Conservation (phyloP, 192 early-diverging fungal species). For the Coemansia sp. region DNA sequence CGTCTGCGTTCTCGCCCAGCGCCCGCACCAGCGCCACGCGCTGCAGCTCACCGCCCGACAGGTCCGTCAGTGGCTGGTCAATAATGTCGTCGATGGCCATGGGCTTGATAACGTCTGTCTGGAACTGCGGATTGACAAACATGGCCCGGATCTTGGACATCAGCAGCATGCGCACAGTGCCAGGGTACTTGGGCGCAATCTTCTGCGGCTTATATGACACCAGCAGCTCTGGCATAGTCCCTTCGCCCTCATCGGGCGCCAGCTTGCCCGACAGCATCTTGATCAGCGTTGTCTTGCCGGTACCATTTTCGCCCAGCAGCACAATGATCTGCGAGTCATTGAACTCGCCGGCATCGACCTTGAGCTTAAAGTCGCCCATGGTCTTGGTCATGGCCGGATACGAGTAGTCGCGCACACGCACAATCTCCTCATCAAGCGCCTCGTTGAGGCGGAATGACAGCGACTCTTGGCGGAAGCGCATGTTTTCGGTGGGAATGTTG, state of each 20-base stretch:
- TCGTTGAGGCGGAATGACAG: conserved; percentile 92
- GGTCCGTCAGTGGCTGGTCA: conserved; percentile 78
- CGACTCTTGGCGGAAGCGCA: conserved; percentile 96
- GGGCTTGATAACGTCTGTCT: conserved; percentile 94
- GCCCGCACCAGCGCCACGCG: conserved; percentile 93
- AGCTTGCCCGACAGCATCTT: conserved; percentile 83
- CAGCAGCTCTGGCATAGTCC: conserved; percentile 76
- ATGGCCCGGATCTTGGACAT: conserved; percentile 78
- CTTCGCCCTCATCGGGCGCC: conserved; percentile 70
- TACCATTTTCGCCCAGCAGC: conserved; percentile 98
- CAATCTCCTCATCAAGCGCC: conserved; percentile 68
- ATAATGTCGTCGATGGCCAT: conserved; percentile 89
- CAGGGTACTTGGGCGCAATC: conserved; percentile 92
- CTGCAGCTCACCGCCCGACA: conserved; percentile 99
- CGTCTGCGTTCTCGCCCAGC: conserved; percentile 88
- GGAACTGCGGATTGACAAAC: conserved; percentile 93
- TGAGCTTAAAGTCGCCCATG: conserved; percentile 78
- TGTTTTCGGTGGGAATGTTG: conserved; percentile 95
- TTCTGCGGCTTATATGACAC: conserved; percentile 98
- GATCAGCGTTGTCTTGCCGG: conserved; percentile 97
- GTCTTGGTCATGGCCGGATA: conserved; percentile 91
- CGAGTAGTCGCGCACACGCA: conserved; percentile 70
- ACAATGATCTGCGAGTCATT: conserved; percentile 97
- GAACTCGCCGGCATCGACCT: conserved; percentile 77
- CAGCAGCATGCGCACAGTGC: conserved; percentile 90